A percentile compares a stretch with the other conserved stretches of the same genome.
These are phyloP conservation scores for Candida ficus DNA, from an alignment of 805 yeast species.

Conservation along the genomic window DNA sequence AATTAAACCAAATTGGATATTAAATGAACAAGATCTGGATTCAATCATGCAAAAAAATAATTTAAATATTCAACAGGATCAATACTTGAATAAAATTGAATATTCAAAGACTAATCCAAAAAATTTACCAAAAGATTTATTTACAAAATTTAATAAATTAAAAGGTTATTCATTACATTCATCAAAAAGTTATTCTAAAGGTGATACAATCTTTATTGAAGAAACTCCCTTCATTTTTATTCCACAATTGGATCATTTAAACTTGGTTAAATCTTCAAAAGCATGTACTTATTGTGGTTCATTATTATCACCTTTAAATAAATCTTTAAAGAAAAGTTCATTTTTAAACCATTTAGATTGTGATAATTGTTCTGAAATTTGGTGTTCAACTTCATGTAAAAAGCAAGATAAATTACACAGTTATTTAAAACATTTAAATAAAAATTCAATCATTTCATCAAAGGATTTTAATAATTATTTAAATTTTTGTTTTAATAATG, in stretches of 20 bases:
- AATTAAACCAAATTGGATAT: slow-evolving; percentile 55
- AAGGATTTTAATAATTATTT: slow-evolving; percentile 35
- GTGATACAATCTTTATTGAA: slow-evolving; percentile 59
- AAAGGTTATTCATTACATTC: slow-evolving; percentile 63
- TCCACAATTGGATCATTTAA: slow-evolving; percentile 63
- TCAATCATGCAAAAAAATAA: slow-evolving; percentile 52
- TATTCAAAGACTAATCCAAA: slow-evolving; percentile 29
- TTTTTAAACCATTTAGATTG: slow-evolving; percentile 55
- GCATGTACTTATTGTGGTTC: slow-evolving; percentile 72
- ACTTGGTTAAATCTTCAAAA: slow-evolving; percentile 52
- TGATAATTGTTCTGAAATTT: slow-evolving; percentile 54
- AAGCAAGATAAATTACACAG: slow-evolving; percentile 48
- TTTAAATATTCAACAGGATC: slow-evolving; percentile 38
- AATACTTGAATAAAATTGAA: slow-evolving; percentile 48
- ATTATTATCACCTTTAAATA: slow-evolving; percentile 8
- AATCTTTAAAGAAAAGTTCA: slow-evolving; percentile 5
- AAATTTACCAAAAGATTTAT: slow-evolving; percentile 37
- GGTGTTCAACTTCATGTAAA: slow-evolving; percentile 68
- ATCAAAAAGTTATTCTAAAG: slow-evolving; percentile 38
- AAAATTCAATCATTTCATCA: slow-evolving; percentile 28
- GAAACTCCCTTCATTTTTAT: slow-evolving; percentile 49
- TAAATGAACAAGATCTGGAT: slow-evolving; percentile 55
- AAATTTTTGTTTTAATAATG: slow-evolving; percentile 58
- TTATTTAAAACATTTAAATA: slow-evolving; percentile 49
- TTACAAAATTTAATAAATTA: slow-evolving; percentile 42